These are phyloP conservation scores for Aureobasidium subglaciale DNA, from an alignment of 2,329 filamentous ascomycete species.

Conservation along the genomic window DNA sequence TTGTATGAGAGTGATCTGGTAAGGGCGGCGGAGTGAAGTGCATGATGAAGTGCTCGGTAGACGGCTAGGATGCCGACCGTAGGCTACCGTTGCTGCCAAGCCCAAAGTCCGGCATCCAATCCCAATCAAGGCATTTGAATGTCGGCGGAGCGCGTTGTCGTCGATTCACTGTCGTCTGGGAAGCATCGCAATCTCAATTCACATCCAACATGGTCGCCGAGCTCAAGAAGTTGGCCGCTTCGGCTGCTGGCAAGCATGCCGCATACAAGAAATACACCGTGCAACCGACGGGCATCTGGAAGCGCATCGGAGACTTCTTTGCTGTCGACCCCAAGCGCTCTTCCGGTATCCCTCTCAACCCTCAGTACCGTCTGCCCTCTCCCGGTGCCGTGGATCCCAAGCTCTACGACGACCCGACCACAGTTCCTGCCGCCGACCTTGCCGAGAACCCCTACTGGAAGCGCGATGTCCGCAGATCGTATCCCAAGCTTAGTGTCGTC, in stretches of 20 bases:
- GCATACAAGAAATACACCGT: conserved; percentile 81
- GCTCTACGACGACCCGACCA: conserved; percentile 74
- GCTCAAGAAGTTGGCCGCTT: conserved; percentile 18
- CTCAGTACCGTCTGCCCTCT: conserved; percentile 80
- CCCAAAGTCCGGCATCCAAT: conserved; percentile 2
- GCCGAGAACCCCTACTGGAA: conserved; percentile 96
- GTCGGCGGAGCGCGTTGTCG: conserved; percentile 2
- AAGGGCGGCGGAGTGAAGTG: background rate
- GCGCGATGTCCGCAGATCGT: conserved; percentile 76
- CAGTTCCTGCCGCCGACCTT: conserved; percentile 74
- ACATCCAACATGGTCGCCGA: conserved; percentile 16
- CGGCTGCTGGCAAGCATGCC: conserved; percentile 19
- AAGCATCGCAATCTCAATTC: background rate
- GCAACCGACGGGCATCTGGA: conserved; percentile 84
- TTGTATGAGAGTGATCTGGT: conserved; percentile 17
- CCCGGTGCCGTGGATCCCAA: conserved; percentile 66
- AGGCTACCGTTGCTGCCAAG: too few species aligned
- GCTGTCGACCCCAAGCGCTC: conserved; percentile 83
- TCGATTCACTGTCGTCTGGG: background rate
- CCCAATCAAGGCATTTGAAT: conserved; percentile 9
- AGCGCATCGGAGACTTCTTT: conserved; percentile 67
- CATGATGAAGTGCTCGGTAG: too few species aligned
- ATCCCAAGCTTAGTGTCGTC: conserved; percentile 73
- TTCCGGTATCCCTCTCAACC: conserved; percentile 85
- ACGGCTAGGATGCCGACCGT: too few species aligned